These are phyloP conservation scores for Wickerhamomyces sp. DNA, from an alignment of 1,139 yeast genomes.

Conservation along the genomic window DNA sequence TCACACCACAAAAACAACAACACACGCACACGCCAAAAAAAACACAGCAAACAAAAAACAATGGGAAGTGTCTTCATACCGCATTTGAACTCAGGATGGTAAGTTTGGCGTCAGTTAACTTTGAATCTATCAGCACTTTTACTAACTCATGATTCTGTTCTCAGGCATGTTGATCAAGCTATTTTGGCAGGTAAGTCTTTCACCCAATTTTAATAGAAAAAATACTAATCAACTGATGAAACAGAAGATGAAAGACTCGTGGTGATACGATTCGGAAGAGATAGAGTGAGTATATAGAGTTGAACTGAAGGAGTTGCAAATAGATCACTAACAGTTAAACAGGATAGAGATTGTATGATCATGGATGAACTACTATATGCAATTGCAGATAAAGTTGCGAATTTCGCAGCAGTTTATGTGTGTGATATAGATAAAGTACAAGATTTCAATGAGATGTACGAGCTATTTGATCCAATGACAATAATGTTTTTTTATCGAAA, in stretches of 20 bases:
- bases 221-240: slow-evolving; percentile 8
- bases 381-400: slow-evolving; percentile 77
- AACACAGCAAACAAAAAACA: neutral
- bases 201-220: too few relatives aligned
- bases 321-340: neutral
- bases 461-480: slow-evolving; percentile 83
- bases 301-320: neutral
- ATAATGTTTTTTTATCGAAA: slow-evolving; percentile 91
- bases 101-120: too few relatives aligned
- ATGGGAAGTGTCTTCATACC: slow-evolving; percentile 91
- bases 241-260: slow-evolving; percentile 87
- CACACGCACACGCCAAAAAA: neutral
- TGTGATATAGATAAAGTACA: slow-evolving; percentile 89
- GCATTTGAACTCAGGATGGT: slow-evolving; percentile 80
- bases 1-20: neutral
- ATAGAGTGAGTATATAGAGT: slow-evolving; percentile 25
- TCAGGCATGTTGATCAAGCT: slow-evolving; percentile 95
- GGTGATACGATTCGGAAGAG: slow-evolving; percentile 83
- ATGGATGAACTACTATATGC: slow-evolving; percentile 84
- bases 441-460: slow-evolving; percentile 90
- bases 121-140: too few relatives aligned
- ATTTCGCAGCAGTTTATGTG: slow-evolving; percentile 82
- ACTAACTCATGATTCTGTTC: slow-evolving; percentile 4
- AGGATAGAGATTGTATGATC: slow-evolving; percentile 72
- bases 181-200: slow-evolving; percentile 41